Percentiles rank a stretch among this genome's conserved stretches.
Evolutionary conservation across 768 basidiomycete species (phyloP).

Genomic region (Rhodocollybia butyracea): DNA sequence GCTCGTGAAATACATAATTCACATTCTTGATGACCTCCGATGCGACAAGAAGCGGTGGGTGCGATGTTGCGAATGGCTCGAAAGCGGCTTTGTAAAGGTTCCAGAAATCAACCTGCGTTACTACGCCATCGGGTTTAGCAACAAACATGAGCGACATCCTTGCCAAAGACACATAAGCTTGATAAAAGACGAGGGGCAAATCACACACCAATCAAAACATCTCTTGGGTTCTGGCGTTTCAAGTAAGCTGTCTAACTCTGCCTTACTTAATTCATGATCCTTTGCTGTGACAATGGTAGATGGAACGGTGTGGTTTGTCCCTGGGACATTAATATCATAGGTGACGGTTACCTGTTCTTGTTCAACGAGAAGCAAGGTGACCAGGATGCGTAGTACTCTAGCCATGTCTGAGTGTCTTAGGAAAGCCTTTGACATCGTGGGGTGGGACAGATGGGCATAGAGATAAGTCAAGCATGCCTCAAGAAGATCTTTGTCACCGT

Average conservation of each 20-base stretch:
- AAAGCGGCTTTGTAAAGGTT: slow-evolving; percentile 88
- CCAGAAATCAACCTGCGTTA: slow-evolving; percentile 97
- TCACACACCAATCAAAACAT: slow-evolving; percentile 79
- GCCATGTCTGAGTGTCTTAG: slow-evolving; percentile 69
- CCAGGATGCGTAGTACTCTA: slow-evolving; percentile 63
- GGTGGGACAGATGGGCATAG: slow-evolving; percentile 71
- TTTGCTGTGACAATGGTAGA: slow-evolving; percentile 43
- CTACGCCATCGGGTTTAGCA: slow-evolving; percentile 67
- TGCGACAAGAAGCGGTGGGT: slow-evolving; percentile 71
- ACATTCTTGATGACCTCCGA: slow-evolving; percentile 96
- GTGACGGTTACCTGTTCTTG: slow-evolving; percentile 68
- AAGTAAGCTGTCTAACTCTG: slow-evolving; percentile 62
- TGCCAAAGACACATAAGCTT: slow-evolving; percentile 6
- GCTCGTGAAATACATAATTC: slow-evolving; percentile 70
- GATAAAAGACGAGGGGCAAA: background rate
- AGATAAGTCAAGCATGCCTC: slow-evolving; percentile 74
- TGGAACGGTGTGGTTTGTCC: slow-evolving; percentile 54
- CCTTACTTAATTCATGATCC: slow-evolving; percentile 66
- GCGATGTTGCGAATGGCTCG: slow-evolving; percentile 49
- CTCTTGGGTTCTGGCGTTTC: slow-evolving; percentile 68
- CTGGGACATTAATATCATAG: slow-evolving; percentile 63
- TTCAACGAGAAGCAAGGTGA: slow-evolving; percentile 64
- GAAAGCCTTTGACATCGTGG: slow-evolving; percentile 75
- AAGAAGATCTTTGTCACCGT: slow-evolving; percentile 64
- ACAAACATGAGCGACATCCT: slow-evolving; percentile 95